Evolutionary conservation across 2,329 filamentous ascomycete species (phyloP), one percentile per base, ranked within the genome.

Genomic region (Torrubiella hemipterigena): DNA sequence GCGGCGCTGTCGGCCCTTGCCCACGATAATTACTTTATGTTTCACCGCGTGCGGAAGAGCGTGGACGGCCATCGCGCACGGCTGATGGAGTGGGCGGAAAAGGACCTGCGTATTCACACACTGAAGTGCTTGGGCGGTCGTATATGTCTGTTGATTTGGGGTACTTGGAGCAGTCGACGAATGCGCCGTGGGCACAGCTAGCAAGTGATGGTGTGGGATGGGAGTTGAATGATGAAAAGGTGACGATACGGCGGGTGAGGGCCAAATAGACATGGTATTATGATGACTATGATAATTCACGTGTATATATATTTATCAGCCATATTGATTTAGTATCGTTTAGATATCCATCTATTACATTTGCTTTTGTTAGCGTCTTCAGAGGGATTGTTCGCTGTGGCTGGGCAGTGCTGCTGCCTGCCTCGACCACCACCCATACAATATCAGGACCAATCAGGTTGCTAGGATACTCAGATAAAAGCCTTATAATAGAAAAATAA

Each of bases 61-160:
- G 83, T 91, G 18, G 85, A 95, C 58, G 83, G 82, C 7, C 81
- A 93, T 54, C 72, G 81, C 51, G 71, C 78, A 22, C 73, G 76
- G 34, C 59, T 98, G 35, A 77, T 96, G 65, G 81, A 85, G 47
- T 89, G 77, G 63, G 81, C 83, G 7, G 81, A 84, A 43, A 70
- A 75, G 16, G 66, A 70, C n/a, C 67, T 95, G 48, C 67, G 81
- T 42, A 63, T 73, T 42, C 80, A 87, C 55, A 75, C 82, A 19
- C 61, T 96, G 43, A 93, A 94, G 61, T 91, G 86, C 50, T 71
- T 33, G 86, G 85, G 1, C 72, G 77, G 47, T 71, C 79, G 5
- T 98, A 98, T 54, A 58, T 95, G 41, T 73, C 60, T 14, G 77
- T 85, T 7, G 81, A 85, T 31, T 54, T 69, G 36, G 50, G 49